A percentile compares a stretch with the other conserved stretches of the same genome.
phyloP scores from a whole-genome alignment of 305 asterid species.

The Solanum hybrid region DNA sequence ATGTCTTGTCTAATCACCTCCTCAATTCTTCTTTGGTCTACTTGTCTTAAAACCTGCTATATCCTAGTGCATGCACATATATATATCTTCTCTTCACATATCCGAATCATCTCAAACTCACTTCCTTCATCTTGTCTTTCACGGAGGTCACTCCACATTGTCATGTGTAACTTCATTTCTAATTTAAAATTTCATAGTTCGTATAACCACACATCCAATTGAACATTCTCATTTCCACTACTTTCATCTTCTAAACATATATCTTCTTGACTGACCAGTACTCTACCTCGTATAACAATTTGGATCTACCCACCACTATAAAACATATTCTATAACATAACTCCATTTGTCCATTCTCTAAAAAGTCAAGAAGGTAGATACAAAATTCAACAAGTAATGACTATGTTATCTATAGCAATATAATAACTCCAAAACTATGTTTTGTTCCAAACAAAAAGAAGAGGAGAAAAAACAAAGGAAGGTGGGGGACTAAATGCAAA shows the following conservation, averaged over 20 bases:
- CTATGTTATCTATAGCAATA: neutral
- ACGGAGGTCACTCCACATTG: neutral
- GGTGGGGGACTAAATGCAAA: neutral
- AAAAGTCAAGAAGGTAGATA: neutral
- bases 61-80: neutral
- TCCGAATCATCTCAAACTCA: neutral
- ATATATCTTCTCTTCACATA: neutral
- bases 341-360: neutral
- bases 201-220: neutral
- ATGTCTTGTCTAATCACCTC: neutral
- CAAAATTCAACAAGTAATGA: neutral
- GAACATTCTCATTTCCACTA: no score
- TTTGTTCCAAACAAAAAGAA: neutral
- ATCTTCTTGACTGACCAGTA: neutral
- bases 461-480: neutral
- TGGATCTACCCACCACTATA: neutral
- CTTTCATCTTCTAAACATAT: no score
- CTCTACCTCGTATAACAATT: no score
- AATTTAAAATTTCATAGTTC: rapidly evolving
- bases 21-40: neutral
- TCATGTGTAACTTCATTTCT: neutral
- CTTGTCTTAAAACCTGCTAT: neutral
- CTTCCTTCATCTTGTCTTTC: neutral
- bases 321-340: neutral
- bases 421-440: neutral